Evolutionary conservation across 306 rosid species (phyloP), one percentile per base, ranked within the genome.

Genomic region (Gastrolobium bilobum): DNA sequence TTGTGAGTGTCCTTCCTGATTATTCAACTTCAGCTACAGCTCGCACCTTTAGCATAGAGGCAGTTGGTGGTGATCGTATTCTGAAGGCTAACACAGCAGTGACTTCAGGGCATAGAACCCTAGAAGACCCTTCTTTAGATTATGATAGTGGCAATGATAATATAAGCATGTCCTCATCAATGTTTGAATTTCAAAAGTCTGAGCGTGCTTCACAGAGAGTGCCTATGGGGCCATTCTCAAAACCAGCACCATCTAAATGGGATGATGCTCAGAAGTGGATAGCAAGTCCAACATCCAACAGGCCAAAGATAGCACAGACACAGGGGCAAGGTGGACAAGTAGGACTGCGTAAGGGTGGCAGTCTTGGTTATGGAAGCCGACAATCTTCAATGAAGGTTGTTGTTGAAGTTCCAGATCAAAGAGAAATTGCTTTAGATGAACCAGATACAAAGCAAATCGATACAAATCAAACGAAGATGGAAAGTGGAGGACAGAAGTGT

Each of bases 191-290:
- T 78, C 97, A 95, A 77, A 92, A 88, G 86, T 87, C 93, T 2
- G 99, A 92, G 82, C 86, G 93, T 72, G 86, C 86, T 14, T 68
- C 91, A n/a, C 96, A 79, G 11, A 79, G 98, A 87, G 88, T 87
- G 65, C 93, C 94, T 2, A 60, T 83, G 70, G 90, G 89, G 20
- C 92, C 97, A 0, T 91, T 95, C 74, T 95, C 99, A 31, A 92
- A 95, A 79, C 97, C 99, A 15, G 92, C 97, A 1, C 97, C 94
- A 20, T 95, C 99, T 59, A 95, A 95, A 77, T 95, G 99, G 99
- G 97, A 91, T 56, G 98, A 95, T 87, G 99, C 99, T 5, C 97
- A 92, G 86, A 92, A 95, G 84, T 95, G 99, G 99, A 92, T 95
- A 63, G 97, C 97, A 2, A 92, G 99, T 78, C 98, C 98, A 15